A percentile compares a stretch with the other conserved stretches of the same genome.
These are phyloP conservation scores for Russula vinacea DNA, from an alignment of 768 basidiomycete species.

Conservation along the genomic window DNA sequence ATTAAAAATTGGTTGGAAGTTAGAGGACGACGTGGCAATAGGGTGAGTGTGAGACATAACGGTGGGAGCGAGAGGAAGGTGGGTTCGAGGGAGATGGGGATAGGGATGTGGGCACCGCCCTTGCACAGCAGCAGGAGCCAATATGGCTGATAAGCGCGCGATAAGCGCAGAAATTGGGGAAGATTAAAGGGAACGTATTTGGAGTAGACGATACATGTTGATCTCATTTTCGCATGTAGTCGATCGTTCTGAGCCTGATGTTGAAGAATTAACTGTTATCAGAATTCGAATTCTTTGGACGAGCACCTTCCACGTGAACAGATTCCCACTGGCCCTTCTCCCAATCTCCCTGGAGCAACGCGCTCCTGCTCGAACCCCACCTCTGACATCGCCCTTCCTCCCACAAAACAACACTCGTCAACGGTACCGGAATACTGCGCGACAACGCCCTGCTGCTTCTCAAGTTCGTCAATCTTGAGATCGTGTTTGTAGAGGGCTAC, in stretches of 20 bases:
- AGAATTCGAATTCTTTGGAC: neutral
- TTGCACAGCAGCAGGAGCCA: too few relatives aligned
- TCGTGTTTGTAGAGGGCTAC: slow-evolving; percentile 72
- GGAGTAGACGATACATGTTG: too few relatives aligned
- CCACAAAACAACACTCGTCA: slow-evolving; percentile 76
- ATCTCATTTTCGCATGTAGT: too few relatives aligned
- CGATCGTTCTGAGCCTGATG: too few relatives aligned
- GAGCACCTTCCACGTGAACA: too few relatives aligned
- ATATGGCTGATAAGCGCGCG: too few relatives aligned
- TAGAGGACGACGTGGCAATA: neutral
- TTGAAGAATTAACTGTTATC: too few relatives aligned
- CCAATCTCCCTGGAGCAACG: slow-evolving; percentile 44
- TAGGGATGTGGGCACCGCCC: too few relatives aligned
- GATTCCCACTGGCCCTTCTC: too few relatives aligned
- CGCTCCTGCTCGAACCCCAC: slow-evolving; percentile 50
- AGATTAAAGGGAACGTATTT: too few relatives aligned
- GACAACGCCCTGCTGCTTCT: slow-evolving; percentile 56
- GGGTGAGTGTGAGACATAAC: neutral
- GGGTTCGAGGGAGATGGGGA: neutral
- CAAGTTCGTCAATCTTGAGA: slow-evolving; percentile 50
- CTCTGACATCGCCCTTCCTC: slow-evolving; percentile 45
- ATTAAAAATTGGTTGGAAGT: neutral
- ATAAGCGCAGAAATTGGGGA: too few relatives aligned
- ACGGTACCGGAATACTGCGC: slow-evolving; percentile 66
- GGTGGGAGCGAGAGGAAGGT: neutral